phyloP scores from a whole-genome alignment of 1,284 basidiomycete genomes.

The Puccinia polysora region DNA sequence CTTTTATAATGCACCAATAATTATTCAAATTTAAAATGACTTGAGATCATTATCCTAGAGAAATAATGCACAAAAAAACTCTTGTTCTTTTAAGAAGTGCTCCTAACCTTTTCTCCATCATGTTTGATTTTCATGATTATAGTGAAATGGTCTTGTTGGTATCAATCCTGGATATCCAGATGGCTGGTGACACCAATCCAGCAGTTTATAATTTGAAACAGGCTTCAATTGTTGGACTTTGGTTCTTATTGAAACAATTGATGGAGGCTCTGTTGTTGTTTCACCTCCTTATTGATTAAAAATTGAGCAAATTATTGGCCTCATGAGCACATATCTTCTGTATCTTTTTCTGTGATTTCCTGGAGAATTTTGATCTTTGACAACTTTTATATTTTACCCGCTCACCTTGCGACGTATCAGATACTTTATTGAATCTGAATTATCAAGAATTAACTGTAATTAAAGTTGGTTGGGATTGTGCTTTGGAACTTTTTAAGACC shows the following conservation, averaged over 20 bases:
- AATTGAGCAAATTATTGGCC: slow-evolving; percentile 72
- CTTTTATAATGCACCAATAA: slow-evolving; percentile 32
- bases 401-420: slow-evolving; percentile 46
- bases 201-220: slow-evolving; percentile 63
- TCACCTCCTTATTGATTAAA: slow-evolving; percentile 83
- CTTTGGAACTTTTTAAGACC: slow-evolving; percentile 82
- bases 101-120: not conserved
- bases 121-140: slow-evolving; percentile 8
- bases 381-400: slow-evolving; percentile 63
- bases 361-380: not conserved
- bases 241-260: slow-evolving; percentile 69
- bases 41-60: too few species aligned
- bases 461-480: slow-evolving; percentile 73
- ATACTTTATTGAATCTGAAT: slow-evolving; percentile 64
- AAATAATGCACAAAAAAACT: too few species aligned
- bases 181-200: slow-evolving; percentile 26
- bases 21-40: too few species aligned
- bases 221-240: slow-evolving; percentile 67
- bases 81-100: not conserved
- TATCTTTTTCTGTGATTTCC: not conserved
- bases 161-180: slow-evolving; percentile 42
- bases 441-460: slow-evolving; percentile 79
- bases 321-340: slow-evolving; percentile 58
- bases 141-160: slow-evolving; percentile 45
- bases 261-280: slow-evolving; percentile 91